Evolutionary conservation across 768 basidiomycete species (phyloP).

Genomic region (Epithele typhae): DNA sequence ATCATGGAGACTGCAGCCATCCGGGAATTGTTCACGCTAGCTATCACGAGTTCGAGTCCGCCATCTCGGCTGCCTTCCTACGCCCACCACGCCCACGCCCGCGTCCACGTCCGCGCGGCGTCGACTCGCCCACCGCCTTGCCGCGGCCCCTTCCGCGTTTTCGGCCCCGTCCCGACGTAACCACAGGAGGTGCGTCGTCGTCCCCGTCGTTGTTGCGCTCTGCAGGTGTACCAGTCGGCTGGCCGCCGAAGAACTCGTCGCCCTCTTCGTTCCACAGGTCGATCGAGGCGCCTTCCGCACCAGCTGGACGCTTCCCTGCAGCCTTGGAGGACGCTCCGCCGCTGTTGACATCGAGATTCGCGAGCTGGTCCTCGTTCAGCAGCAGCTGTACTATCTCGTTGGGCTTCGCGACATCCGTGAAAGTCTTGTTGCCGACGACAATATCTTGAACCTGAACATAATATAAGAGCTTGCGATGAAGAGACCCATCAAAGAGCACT

Average conservation of each 20-base stretch:
- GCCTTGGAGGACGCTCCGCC: conserved; percentile 34
- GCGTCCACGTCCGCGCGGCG: conserved; percentile 12
- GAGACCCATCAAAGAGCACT: conserved; percentile 22
- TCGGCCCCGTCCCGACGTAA: conserved; percentile 11
- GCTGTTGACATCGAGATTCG: conserved; percentile 52
- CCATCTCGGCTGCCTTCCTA: conserved; percentile 20
- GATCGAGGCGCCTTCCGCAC: conserved; percentile 36
- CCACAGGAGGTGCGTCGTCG: conserved; percentile 25
- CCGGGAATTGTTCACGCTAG: background rate
- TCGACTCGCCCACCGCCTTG: conserved; percentile 1
- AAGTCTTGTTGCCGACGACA: conserved; percentile 95
- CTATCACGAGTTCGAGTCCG: conserved; percentile 13
- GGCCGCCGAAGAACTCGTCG: conserved; percentile 81
- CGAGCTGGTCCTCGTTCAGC: conserved; percentile 92
- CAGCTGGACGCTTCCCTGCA: conserved; percentile 31
- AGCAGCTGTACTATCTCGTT: conserved; percentile 96
- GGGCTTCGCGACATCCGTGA: conserved; percentile 89
- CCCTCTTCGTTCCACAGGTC: conserved; percentile 87
- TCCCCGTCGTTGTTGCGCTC: conserved; percentile 19
- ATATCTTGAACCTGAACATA: conserved; percentile 90
- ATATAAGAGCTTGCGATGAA: background rate
- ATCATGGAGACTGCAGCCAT: background rate
- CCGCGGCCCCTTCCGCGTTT: conserved; percentile 4
- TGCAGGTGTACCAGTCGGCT: conserved; percentile 31
- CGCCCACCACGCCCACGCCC: too few species aligned